phyloP scores from a whole-genome alignment of 768 basidiomycete species.

The Trametes coccinea region DNA sequence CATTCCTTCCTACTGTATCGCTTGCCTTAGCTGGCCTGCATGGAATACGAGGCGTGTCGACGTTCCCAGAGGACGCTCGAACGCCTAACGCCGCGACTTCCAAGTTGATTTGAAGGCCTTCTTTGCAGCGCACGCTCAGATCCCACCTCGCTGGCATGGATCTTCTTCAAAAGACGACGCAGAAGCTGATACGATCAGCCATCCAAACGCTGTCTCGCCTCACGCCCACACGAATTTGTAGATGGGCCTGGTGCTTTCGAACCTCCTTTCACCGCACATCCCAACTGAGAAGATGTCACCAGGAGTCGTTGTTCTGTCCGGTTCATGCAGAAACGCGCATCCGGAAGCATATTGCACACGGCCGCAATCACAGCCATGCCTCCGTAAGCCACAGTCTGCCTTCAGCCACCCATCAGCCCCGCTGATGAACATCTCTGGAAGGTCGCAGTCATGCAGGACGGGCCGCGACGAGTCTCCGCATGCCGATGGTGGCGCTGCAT shows the following conservation, averaged over 20 bases:
- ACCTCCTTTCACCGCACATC: neutral
- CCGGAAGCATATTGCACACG: neutral
- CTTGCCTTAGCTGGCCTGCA: neutral
- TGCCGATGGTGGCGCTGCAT: neutral
- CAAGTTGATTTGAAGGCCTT: neutral
- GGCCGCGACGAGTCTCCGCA: neutral
- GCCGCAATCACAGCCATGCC: neutral
- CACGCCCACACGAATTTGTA: neutral
- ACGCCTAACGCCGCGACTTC: slow-evolving; percentile 5
- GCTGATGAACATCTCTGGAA: neutral
- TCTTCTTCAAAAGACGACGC: neutral
- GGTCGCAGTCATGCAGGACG: neutral
- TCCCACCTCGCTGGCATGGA: neutral
- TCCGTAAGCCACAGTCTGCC: neutral
- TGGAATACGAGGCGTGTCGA: neutral
- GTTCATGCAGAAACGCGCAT: neutral
- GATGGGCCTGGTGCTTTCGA: neutral
- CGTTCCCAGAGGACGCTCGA: neutral
- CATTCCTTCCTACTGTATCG: slow-evolving; percentile 4
- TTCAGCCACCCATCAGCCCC: slow-evolving; percentile 6
- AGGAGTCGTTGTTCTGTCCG: neutral
- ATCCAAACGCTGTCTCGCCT: neutral
- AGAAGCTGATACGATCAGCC: neutral
- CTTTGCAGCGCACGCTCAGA: neutral
- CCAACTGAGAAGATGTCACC: neutral